Evolutionary conservation across 805 yeast species (phyloP).

Genomic region (Sporopachydermia lactativora): DNA sequence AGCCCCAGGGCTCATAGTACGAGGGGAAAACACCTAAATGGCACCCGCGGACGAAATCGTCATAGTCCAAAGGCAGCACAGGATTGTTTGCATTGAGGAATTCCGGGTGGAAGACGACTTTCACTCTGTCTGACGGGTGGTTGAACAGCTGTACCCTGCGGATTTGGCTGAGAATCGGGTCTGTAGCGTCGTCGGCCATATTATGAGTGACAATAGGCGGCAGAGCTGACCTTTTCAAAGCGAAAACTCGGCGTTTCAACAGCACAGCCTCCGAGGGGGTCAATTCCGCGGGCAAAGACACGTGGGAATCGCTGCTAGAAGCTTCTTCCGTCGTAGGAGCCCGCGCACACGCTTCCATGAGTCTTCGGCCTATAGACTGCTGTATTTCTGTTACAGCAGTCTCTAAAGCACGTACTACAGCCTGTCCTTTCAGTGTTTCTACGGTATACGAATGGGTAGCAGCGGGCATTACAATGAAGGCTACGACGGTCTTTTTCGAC

Average conservation of each 20-base stretch:
- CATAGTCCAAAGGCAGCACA: conserved; percentile 83
- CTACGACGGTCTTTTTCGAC: conserved; percentile 86
- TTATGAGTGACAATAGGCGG: conserved; percentile 97
- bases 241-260: conserved; percentile 84
- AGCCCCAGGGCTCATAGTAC: conserved; percentile 98
- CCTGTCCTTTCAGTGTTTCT: conserved; percentile 92
- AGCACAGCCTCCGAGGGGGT: conserved; percentile 80
- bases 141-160: conserved; percentile 87
- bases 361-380: conserved; percentile 67
- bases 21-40: conserved; percentile 98
- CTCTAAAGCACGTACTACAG: conserved; percentile 85
- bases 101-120: conserved; percentile 95
- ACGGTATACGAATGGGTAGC: conserved; percentile 87
- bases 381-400: conserved; percentile 82
- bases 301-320: too few relatives aligned
- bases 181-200: conserved; percentile 84
- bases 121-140: conserved; percentile 79
- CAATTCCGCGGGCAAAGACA: conserved; percentile 68
- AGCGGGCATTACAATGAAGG: conserved; percentile 97
- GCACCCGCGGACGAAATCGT: conserved; percentile 95
- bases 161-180: conserved; percentile 84
- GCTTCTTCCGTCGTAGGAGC: conserved; percentile 36
- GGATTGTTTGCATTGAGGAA: conserved; percentile 92
- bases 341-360: conserved; percentile 83
- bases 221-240: conserved; percentile 73